Base-by-base conservation (phyloP, 2,329 filamentous ascomycete genomes). In the Verticillium alfalfae region DNA sequence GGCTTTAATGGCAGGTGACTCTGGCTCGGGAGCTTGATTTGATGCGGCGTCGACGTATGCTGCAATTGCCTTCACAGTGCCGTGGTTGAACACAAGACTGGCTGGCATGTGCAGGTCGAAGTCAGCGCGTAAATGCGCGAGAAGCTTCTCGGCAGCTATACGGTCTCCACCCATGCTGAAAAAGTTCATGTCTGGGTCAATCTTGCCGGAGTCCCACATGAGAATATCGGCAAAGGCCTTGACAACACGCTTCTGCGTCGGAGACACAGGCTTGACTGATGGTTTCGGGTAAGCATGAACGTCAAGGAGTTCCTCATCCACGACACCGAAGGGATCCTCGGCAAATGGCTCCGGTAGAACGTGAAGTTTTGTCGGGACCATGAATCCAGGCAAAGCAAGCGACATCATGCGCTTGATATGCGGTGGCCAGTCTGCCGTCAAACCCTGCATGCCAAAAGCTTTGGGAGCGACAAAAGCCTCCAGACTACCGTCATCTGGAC, bases 91-190 rank as follows among this genome's bases (percentile, higher is more conserved):
- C 3, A 86, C 74, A 12, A 80, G 68, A 60, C 80, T 79, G 61
- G 84, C 81, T 0, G 82, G 78, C 1, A 85, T 70, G 26, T 78
- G 75, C 1, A 82, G 71, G 22, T 75, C 71, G 62, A 84, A 83
- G 57, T 81, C 75, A 34, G 74, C 74, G n/a, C 83, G 78, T 3
- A 86, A 73, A 2, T 73, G 70, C 1, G 83, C 83, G 6, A 84
- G 71, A 0, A 86, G 74, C 38, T 76, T 76, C 2, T 83, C 83
- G 38, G 83, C 83, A 18, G 75, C 75, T 56, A 86, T 73, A 41
- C 81, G 84, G 65, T 85, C 82, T 16, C 84, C 82, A 6, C 82
- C 82, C n/a, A 83, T 72, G 13, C 75, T 73, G 65, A 84, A 84
- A 66, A 84, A 84, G 67, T 84, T 80, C 0, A 78, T 78, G 2